These are phyloP conservation scores for Trichophyton schoenleinii DNA, from an alignment of 2,329 filamentous ascomycete genomes.

Conservation along the genomic window DNA sequence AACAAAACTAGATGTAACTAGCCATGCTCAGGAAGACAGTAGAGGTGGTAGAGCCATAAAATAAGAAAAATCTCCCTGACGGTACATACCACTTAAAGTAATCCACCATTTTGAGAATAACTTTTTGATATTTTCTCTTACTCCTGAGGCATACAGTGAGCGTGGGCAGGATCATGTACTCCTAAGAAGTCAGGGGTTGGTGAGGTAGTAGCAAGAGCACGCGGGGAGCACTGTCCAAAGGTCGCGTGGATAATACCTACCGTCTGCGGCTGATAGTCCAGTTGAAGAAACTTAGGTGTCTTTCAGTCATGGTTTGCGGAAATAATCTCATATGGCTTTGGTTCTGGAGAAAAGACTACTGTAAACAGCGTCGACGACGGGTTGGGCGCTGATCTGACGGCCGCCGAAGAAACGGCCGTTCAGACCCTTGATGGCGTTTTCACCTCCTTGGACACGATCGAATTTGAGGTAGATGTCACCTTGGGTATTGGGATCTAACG, in stretches of 20 bases:
- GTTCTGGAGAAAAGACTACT: constrained; percentile 87
- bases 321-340: constrained; percentile 56
- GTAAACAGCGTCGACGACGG: constrained; percentile 97
- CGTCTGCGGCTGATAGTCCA: neutral
- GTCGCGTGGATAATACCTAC: neutral
- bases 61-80: neutral
- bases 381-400: constrained; percentile 81
- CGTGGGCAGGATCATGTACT: neutral
- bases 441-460: constrained; percentile 83
- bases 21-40: neutral
- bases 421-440: constrained; percentile 94
- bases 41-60: neutral
- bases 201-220: neutral
- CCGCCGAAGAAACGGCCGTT: constrained; percentile 95
- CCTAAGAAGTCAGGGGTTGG: neutral
- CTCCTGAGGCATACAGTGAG: neutral
- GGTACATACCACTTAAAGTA: too few species aligned
- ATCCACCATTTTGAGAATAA: neutral
- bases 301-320: neutral
- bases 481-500: constrained; percentile 81
- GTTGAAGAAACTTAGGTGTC: neutral
- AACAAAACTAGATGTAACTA: neutral
- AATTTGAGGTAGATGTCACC: constrained; percentile 99
- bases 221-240: neutral
- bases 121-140: neutral